Evolutionary conservation across 1,284 basidiomycete species (phyloP).

Genomic region (Lentinula novae-zelandiae): DNA sequence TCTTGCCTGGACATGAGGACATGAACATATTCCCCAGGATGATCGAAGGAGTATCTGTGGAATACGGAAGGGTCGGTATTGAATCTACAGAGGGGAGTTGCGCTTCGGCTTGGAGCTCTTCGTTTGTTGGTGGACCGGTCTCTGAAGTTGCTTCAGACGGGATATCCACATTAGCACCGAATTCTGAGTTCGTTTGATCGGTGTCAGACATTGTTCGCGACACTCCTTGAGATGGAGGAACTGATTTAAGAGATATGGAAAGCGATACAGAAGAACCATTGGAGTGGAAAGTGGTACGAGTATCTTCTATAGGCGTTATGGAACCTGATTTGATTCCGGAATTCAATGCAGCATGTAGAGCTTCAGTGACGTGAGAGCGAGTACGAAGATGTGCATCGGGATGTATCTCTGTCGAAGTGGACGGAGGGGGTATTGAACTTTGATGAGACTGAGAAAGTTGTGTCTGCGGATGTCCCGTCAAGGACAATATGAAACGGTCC

Average conservation of each 20-base stretch:
- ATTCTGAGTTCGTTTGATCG: neutral
- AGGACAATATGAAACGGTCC: conserved; percentile 29
- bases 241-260: conserved; percentile 23
- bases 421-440: conserved; percentile 16
- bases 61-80: conserved; percentile 6
- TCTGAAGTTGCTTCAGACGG: conserved; percentile 7
- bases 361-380: conserved; percentile 34
- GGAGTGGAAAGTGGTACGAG: conserved; percentile 17
- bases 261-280: conserved; percentile 25
- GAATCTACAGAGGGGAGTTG: neutral
- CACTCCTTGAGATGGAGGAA: conserved; percentile 1
- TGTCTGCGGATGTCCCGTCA: neutral
- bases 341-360: conserved; percentile 43
- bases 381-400: conserved; percentile 23
- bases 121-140: neutral
- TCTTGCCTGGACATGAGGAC: conserved; percentile 95
- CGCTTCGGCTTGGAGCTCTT: neutral
- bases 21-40: conserved; percentile 85
- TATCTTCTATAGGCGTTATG: conserved; percentile 17
- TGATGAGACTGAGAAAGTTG: conserved; percentile 11
- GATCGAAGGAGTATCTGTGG: conserved; percentile 19
- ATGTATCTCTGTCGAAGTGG: conserved; percentile 20
- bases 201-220: neutral
- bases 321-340: conserved; percentile 27
- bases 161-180: neutral